Conservation (phyloP, 306 rosid genomes). For the Begonia fuchsioides region DNA sequence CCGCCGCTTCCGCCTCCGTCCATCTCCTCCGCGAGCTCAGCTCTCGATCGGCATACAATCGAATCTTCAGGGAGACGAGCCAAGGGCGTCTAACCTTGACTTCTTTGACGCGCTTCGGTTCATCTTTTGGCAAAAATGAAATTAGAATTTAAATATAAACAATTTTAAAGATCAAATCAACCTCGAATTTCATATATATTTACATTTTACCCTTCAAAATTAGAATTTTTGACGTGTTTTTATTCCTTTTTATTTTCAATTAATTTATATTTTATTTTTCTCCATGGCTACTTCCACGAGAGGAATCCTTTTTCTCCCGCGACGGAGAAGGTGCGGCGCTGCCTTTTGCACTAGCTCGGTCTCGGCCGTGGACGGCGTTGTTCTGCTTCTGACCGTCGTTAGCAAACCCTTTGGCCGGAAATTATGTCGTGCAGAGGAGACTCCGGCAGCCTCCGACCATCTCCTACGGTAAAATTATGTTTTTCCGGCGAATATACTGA, state of each 20-base stretch:
- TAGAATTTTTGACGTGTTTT: too few relatives aligned
- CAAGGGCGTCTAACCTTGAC: too few relatives aligned
- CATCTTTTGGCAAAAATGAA: too few relatives aligned
- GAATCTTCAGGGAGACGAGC: background rate
- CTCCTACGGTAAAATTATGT: too few relatives aligned
- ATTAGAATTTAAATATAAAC: too few relatives aligned
- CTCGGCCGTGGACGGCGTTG: background rate
- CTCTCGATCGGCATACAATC: conserved; percentile 3
- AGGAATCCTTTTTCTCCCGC: conserved; percentile 11
- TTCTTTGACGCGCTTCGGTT: too few relatives aligned
- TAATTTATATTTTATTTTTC: too few relatives aligned
- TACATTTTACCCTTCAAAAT: too few relatives aligned
- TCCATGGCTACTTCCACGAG: conserved; percentile 7
- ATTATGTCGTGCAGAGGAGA: conserved; percentile 7
- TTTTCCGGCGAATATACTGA: background rate
- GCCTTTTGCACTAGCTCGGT: conserved; percentile 5
- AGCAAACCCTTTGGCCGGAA: background rate
- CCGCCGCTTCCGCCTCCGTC: conserved; percentile 44
- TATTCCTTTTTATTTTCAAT: too few relatives aligned
- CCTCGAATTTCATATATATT: too few relatives aligned
- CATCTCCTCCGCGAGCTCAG: conserved; percentile 17
- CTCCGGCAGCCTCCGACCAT: conserved; percentile 5
- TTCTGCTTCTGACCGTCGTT: conserved; percentile 1
- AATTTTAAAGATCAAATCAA: too few relatives aligned
- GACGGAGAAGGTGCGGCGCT: conserved; percentile 9